Evolutionary conservation across 306 rosid species (phyloP), one percentile per base, ranked within the genome.

Genomic region (Canavalia gladiata): DNA sequence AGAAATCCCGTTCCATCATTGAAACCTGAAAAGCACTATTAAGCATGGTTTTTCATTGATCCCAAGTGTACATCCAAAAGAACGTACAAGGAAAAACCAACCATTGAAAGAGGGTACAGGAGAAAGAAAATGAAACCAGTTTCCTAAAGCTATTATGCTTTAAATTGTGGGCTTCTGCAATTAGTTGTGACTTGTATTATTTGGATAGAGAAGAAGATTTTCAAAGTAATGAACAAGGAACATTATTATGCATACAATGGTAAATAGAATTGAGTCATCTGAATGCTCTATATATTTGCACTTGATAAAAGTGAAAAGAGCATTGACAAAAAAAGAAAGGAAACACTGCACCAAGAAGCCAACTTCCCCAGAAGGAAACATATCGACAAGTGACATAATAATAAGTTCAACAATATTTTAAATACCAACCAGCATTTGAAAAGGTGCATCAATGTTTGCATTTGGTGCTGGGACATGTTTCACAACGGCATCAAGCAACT

Each of bases 361-460:
- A 75, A 56, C 68, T 75, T 54, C 55, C 66, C 33, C 8, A 35
- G 70, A 82, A 64, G 82, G 58, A 51, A 79, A 84, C 76, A 37
- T 80, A 69, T 60, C 73, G 46, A 75, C 9, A 50, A 30, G 31
- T 29, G 31, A 49, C 55, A 52, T 51, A 12, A 71, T 12, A 45
- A 75, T 74, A 81, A 75, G 54, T 12, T 56, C 43, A 41, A 51
- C 12, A 76, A 81, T 42, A 45, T 64, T 68, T 68, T 39, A 75
- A 88, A 89, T 81, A 88, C 97, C 82, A 88, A 95, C 99, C 99
- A 95, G 91, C 99, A 95, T 95, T 59, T 93, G 96, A 79, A 95
- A 95, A 85, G 98, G 98, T 8, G 89, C 87, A 30, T 90, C 93
- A 18, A 87, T 84, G 81, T 35, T 84, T 70, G 93, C 96, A 7